Evolutionary conservation across 129 eudicot genomes (phyloP), one percentile per base, ranked within the genome.

Genomic region (Pittosporum tobira): DNA sequence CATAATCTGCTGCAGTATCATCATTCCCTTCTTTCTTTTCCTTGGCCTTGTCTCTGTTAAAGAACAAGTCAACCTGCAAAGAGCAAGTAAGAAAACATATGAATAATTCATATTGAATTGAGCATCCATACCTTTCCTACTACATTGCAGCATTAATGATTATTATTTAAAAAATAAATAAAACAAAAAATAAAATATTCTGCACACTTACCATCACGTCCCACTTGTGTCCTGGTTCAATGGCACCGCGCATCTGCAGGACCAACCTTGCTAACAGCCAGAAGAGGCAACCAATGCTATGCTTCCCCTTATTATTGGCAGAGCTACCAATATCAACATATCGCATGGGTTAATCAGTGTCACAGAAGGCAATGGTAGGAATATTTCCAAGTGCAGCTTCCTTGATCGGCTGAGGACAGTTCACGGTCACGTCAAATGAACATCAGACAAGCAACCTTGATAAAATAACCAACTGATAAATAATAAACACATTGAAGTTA

Each of bases 201-300:
- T 9, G 2, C 14, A 50, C 27, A 29, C 22, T 48, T 77, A 87
- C 96, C 96, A 87, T 87, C 18, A 83, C 77, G 29, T 87, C 95
- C 95, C 95, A 87, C 51, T 83, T 87, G 60, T 82, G 95, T 24
- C 94, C 94, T 34, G 77, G 88, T 0, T 72, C 67, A 54, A 87
- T 74, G 22, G 72, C 78, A 57, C 86, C 85, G 2, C 96, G 74
- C 96, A 87, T 87, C 57, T 87, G 96, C 63, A 87, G 64, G 8
- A 87, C 96, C 96, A 88, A 84, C 74, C 96, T 84, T 13, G 94
- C 96, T 36, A 88, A 63, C 40, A 88, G 84, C 96, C 96, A 88
- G 62, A 88, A 88, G 46, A 88, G 71, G 54, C 89, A 81, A 6
- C 94, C 96, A 61, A 88, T 88, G 73, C 94, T 88, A 81, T 84